phyloP scores from a whole-genome alignment of 2,329 filamentous ascomycete genomes.

The Neopestalotiopsis rosae region DNA sequence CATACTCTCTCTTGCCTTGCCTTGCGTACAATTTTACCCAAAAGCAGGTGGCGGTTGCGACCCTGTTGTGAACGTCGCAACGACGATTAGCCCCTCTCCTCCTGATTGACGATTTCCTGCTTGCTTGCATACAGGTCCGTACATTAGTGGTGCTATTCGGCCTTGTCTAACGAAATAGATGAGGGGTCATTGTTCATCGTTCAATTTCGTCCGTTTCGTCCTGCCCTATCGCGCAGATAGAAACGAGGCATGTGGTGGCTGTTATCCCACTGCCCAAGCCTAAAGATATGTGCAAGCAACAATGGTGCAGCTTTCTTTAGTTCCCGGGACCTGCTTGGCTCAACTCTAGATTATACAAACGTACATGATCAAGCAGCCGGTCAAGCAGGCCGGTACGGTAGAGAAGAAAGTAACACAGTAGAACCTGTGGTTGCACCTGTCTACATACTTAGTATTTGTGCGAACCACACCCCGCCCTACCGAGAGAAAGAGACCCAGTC shows the following conservation, averaged over 20 bases:
- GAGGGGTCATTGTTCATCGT: not conserved
- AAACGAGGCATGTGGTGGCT: not conserved
- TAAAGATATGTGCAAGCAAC: too few species aligned
- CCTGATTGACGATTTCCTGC: not conserved
- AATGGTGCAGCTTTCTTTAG: too few species aligned
- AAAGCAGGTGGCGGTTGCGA: not conserved
- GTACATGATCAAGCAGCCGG: not conserved
- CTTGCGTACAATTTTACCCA: not conserved
- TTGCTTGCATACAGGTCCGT: not conserved
- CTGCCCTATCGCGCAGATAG: not conserved
- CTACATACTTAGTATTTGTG: too few species aligned
- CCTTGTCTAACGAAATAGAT: not conserved
- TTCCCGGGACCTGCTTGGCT: not conserved
- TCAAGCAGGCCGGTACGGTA: too few species aligned
- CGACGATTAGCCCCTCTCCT: not conserved
- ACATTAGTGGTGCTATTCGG: not conserved
- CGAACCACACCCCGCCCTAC: conserved; percentile 17
- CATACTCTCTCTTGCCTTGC: not conserved
- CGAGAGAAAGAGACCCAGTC: conserved; percentile 17
- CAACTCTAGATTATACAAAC: not conserved
- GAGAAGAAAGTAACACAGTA: not conserved
- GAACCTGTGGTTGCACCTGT: not conserved
- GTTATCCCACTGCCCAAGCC: not conserved
- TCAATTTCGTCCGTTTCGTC: not conserved
- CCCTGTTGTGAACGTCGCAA: not conserved